A percentile compares a stretch with the other conserved stretches of the same genome.
Conservation (phyloP, 1,284 basidiomycete species). For the Ganoderma leucocontextum region DNA sequence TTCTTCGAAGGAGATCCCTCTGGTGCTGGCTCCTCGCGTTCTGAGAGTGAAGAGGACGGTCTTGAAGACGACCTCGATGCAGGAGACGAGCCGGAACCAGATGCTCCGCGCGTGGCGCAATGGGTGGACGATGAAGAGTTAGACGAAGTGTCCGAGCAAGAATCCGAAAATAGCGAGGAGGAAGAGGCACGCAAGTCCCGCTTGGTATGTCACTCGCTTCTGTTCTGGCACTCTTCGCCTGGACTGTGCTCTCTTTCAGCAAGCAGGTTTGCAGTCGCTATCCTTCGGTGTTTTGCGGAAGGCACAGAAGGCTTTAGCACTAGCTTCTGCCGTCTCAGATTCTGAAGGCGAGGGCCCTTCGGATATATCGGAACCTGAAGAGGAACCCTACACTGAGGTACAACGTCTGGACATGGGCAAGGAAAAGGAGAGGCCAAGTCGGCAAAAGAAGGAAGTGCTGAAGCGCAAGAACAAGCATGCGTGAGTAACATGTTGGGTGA, state of each 20-base stretch:
- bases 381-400: constrained; percentile 16
- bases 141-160: constrained; percentile 37
- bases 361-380: constrained; percentile 37
- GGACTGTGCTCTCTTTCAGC: constrained; percentile 13
- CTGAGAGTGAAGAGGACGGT: constrained; percentile 29
- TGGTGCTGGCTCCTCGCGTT: constrained; percentile 12
- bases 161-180: constrained; percentile 25
- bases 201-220: constrained; percentile 29
- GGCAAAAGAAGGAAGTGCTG: constrained; percentile 53
- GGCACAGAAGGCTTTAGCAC: constrained; percentile 64
- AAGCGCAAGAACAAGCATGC: constrained; percentile 90
- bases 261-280: constrained; percentile 61
- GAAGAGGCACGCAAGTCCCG: constrained; percentile 31
- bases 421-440: constrained; percentile 43
- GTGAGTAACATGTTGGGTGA: constrained; percentile 57
- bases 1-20: constrained; percentile 17
- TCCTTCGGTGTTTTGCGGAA: constrained; percentile 73
- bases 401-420: constrained; percentile 36
- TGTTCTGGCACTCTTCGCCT: background rate
- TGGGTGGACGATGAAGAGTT: constrained; percentile 47
- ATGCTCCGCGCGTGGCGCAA: constrained; percentile 42
- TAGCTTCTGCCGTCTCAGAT: constrained; percentile 41
- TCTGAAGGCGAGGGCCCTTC: constrained; percentile 42
- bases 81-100: constrained; percentile 34
- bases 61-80: constrained; percentile 16